Percentiles rank a stretch among this genome's conserved stretches.
Evolutionary conservation across 345 rosid species (phyloP).

Genomic region (Reutealis trisperma): DNA sequence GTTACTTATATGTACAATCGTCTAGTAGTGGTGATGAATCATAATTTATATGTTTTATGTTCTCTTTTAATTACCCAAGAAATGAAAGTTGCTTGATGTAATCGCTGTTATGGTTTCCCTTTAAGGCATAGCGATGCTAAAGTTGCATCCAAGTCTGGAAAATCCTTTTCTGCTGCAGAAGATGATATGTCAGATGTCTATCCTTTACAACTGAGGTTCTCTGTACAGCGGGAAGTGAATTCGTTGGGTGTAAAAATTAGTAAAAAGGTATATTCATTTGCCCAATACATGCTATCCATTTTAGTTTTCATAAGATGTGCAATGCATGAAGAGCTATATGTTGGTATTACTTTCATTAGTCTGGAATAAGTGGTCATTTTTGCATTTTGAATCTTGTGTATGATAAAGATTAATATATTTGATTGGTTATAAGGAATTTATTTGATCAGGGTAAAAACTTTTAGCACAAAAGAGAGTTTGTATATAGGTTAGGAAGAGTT

Average conservation of each 20-base stretch:
- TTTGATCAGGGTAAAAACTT: neutral
- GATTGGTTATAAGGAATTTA: neutral
- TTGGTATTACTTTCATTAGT: neutral
- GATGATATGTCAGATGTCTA: constrained; percentile 94
- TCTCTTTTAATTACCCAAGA: constrained; percentile 3
- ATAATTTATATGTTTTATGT: neutral
- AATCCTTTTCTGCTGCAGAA: constrained; percentile 72
- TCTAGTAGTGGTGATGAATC: constrained; percentile 13
- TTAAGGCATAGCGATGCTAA: constrained; percentile 82
- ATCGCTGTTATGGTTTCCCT: constrained; percentile 20
- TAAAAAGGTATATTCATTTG: constrained; percentile 64
- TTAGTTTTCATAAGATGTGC: neutral
- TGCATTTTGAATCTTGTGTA: neutral
- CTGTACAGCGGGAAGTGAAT: constrained; percentile 62
- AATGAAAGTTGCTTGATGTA: constrained; percentile 5
- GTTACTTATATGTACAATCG: neutral
- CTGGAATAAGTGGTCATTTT: neutral
- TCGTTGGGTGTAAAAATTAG: constrained; percentile 77
- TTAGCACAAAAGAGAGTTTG: neutral
- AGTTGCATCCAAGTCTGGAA: constrained; percentile 61
- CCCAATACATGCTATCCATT: constrained; percentile 3
- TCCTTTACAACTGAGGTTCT: constrained; percentile 85
- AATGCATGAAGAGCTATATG: neutral
- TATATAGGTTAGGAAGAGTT: neutral
- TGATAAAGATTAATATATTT: neutral